Base-by-base conservation (phyloP, 2,329 filamentous ascomycete genomes). In the Cladosporium halotolerans region DNA sequence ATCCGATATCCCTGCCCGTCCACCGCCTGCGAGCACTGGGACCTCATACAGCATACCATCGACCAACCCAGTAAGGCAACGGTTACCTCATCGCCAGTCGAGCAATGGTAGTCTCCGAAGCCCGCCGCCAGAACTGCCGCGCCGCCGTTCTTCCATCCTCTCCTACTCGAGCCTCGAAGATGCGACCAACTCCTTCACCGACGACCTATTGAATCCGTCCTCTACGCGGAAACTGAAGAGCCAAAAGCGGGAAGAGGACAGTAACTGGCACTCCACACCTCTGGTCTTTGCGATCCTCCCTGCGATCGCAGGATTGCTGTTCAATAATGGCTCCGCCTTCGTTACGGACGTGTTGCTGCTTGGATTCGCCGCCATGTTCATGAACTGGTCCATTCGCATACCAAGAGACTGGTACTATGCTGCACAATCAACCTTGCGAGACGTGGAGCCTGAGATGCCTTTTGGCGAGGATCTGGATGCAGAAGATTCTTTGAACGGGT, bases 331-430 rank as follows among this genome's bases (percentile, higher is more conserved):
- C 10, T 86, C 85, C 61, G 81, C 85, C 1, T 79, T 96, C 57
- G 82, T 91, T 52, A 96, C 90, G 0, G 92, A 97, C 69, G 72
- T 95, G 28, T 85, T 93, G 62, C 76, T 97, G 33, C 73, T 97
- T 32, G 83, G 80, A 2, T 71, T 97, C 57, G 88, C 88, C 2
- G 88, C 86, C 4, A 79, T 96, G 42, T 95, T 96, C 64, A 75
- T 97, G 57, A 91, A 96, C 67, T 96, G 90, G 89, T 91, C 88
- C 45, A 86, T 96, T 41, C 85, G 89, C 53, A 77, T 93, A 60
- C 92, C 92, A 62, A 97, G 92, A 91, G 73, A 78, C 52, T 80
- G 77, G 77, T 79, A 80, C 57, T 72, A 74, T 54, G 70, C 74
- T 9, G 75, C 76, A 3, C 76, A 78, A 60, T 66, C 62, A 31